Evolutionary conservation across 2,329 filamentous ascomycete species (phyloP).

Genomic region (Nannizziopsis barbatae): DNA sequence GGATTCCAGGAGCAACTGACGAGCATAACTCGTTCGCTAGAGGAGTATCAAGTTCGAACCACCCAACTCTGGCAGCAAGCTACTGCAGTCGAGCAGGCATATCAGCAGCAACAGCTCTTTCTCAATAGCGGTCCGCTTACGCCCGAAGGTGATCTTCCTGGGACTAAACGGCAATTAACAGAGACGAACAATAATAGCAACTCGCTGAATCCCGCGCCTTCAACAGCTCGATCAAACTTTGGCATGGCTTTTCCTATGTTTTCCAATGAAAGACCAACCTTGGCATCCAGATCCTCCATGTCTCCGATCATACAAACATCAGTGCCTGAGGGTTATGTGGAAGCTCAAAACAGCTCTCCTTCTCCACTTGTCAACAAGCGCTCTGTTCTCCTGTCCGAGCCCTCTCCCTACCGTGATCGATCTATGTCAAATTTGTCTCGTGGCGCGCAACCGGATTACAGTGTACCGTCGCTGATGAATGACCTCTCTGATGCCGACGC

Average conservation of each 20-base stretch:
- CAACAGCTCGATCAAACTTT: constrained; percentile 25
- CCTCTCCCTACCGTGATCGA: constrained; percentile 28
- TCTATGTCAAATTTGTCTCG: constrained; percentile 35
- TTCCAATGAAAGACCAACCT: constrained; percentile 19
- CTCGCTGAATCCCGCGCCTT: constrained; percentile 22
- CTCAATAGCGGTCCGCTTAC: constrained; percentile 39
- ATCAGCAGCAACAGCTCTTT: constrained; percentile 34
- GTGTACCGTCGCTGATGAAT: constrained; percentile 24
- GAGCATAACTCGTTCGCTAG: constrained; percentile 33
- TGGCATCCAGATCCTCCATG: constrained; percentile 26
- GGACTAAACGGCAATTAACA: constrained; percentile 32
- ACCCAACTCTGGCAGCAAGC: constrained; percentile 37
- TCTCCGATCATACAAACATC: constrained; percentile 25
- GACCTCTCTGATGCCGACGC: constrained; percentile 27
- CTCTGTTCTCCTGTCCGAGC: constrained; percentile 25
- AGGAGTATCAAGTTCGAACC: constrained; percentile 35
- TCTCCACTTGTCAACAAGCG: constrained; percentile 26
- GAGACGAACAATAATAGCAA: constrained; percentile 3
- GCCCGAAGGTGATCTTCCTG: constrained; percentile 50
- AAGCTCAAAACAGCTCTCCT: constrained; percentile 19
- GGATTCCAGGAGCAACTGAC: constrained; percentile 35
- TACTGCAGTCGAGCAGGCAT: constrained; percentile 33
- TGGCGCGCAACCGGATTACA: constrained; percentile 28
- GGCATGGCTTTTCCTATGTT: constrained; percentile 28
- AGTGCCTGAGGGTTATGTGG: constrained; percentile 27